Evolutionary conservation across 441 rosid genomes (phyloP).

Genomic region (Flueggea neowawraea): DNA sequence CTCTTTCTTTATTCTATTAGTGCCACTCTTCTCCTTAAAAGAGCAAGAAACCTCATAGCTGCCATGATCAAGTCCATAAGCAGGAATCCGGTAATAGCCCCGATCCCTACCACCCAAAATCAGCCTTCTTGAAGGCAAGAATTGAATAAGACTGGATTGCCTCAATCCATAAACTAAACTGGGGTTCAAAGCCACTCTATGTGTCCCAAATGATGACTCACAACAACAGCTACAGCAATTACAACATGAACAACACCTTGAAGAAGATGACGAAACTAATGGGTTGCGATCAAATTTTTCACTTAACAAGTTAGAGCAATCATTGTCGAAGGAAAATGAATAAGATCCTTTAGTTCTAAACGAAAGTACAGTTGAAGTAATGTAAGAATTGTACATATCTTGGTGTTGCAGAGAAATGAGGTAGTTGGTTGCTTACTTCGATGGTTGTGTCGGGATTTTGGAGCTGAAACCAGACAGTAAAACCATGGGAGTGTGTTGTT

Average conservation of each 20-base stretch:
- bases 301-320: conserved; percentile 38
- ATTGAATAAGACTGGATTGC: conserved; percentile 69
- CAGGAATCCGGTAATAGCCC: conserved; percentile 26
- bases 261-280: conserved; percentile 13
- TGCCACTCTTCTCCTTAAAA: conserved; percentile 20
- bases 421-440: conserved; percentile 26
- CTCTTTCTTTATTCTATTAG: conserved; percentile 35
- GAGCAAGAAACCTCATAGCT: conserved; percentile 45
- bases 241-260: conserved; percentile 26
- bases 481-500: conserved; percentile 7
- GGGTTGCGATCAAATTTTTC: conserved; percentile 46
- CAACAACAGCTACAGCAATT: conserved; percentile 33
- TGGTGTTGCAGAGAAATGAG: background rate
- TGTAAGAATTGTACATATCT: conserved; percentile 46
- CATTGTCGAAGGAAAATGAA: conserved; percentile 41
- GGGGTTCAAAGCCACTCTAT: conserved; percentile 35
- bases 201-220: conserved; percentile 24
- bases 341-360: conserved; percentile 43
- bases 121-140: conserved; percentile 55
- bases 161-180: conserved; percentile 55
- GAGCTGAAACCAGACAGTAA: conserved; percentile 11
- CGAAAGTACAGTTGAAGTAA: conserved; percentile 43
- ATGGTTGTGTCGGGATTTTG: too few species aligned
- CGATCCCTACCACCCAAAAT: conserved; percentile 33
- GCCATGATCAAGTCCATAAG: conserved; percentile 32